Conservation (phyloP, 441 rosid genomes). For the Arabidopsis lyrata region DNA sequence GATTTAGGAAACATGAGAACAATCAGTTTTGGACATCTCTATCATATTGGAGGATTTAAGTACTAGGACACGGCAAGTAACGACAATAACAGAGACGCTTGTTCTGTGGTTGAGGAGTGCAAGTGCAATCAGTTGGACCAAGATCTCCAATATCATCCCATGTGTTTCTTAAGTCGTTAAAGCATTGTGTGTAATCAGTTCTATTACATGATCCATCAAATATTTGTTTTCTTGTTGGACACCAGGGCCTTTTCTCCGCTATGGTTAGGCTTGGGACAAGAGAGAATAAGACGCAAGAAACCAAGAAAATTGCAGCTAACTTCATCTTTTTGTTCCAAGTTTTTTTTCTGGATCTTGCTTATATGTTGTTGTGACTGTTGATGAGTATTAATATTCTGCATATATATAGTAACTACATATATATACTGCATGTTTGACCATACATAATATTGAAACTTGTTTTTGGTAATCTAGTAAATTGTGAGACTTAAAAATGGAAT, state of each 20-base stretch:
- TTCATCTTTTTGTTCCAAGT: slow-evolving; percentile 21
- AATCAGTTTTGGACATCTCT: neutral
- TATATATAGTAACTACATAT: neutral
- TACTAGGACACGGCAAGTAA: slow-evolving; percentile 17
- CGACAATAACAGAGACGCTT: slow-evolving; percentile 36
- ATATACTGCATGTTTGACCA: neutral
- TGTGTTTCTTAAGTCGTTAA: slow-evolving; percentile 23
- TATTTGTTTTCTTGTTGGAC: slow-evolving; percentile 32
- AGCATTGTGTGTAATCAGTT: slow-evolving; percentile 36
- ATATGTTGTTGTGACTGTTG: neutral
- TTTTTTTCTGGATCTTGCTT: neutral
- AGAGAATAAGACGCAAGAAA: slow-evolving; percentile 22
- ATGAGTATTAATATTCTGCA: neutral
- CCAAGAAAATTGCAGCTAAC: slow-evolving; percentile 26
- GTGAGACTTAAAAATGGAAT: neutral
- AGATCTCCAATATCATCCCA: slow-evolving; percentile 27
- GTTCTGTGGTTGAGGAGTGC: slow-evolving; percentile 25
- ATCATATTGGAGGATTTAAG: neutral
- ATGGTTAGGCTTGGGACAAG: neutral
- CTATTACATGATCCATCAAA: slow-evolving; percentile 29
- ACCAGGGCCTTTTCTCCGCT: slow-evolving; percentile 36
- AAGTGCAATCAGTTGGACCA: slow-evolving; percentile 37
- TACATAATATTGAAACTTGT: neutral
- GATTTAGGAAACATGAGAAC: neutral
- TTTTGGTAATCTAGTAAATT: neutral